These are phyloP conservation scores for Colletotrichum aenigma DNA, from an alignment of 2,329 filamentous ascomycete species.

Conservation along the genomic window DNA sequence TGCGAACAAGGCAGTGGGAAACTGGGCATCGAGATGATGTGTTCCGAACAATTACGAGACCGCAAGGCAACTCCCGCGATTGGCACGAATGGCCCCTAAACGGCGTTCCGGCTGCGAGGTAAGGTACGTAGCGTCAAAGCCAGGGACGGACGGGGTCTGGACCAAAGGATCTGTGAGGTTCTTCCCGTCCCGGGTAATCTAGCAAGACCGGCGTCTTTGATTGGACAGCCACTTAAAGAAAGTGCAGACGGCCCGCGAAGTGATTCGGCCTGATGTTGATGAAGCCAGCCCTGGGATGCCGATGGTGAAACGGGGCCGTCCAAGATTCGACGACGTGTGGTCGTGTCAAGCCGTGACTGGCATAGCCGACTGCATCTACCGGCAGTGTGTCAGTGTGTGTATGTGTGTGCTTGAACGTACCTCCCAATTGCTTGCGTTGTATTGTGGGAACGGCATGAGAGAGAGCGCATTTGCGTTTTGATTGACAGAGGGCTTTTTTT, in stretches of 20 bases:
- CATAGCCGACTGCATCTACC: not conserved
- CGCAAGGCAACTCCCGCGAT: not conserved
- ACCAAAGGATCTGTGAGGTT: not conserved
- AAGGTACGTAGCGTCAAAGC: not conserved
- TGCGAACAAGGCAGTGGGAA: not conserved
- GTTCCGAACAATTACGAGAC: not conserved
- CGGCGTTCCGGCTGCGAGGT: not conserved
- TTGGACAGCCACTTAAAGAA: not conserved
- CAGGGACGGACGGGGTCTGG: not conserved
- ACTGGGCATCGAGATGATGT: not conserved
- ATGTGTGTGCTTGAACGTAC: not conserved
- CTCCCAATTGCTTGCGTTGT: not conserved
- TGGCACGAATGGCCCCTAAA: not conserved
- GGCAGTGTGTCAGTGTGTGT: not conserved
- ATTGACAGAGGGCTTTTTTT: not conserved
- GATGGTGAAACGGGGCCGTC: constrained; percentile 1
- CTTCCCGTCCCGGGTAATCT: not conserved
- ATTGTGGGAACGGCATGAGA: not conserved
- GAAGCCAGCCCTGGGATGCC: not conserved
- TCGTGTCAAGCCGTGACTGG: constrained; percentile 12
- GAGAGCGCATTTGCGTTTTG: not conserved
- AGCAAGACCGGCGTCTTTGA: not conserved
- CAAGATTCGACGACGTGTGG: constrained; percentile 10
- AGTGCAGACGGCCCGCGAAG: not conserved
- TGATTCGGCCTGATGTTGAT: constrained; percentile 7